Evolutionary conservation across 164 flowering plant species (phyloP).

Genomic region (Vitis labrusca): DNA sequence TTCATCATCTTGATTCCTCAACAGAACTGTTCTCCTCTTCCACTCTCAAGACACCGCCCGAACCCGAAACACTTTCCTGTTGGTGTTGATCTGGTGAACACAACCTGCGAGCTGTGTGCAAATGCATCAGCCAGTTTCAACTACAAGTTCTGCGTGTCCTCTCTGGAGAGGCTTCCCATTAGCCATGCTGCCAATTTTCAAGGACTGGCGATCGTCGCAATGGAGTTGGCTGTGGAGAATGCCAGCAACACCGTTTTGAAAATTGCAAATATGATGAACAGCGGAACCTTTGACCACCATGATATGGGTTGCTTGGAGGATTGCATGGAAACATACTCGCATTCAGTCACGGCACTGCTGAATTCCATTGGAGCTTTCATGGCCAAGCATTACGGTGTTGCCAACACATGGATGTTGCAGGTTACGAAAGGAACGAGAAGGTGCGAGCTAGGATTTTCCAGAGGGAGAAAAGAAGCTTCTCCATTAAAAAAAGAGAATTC

Average conservation of each 20-base stretch:
- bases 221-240: conserved; percentile 39
- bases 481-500: conserved; percentile 37
- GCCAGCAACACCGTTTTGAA: conserved; percentile 25
- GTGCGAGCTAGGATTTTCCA: conserved; percentile 41
- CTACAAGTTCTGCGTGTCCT: conserved; percentile 14
- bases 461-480: conserved; percentile 17
- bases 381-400: conserved; percentile 13
- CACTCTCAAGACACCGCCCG: too few species aligned
- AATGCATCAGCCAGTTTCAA: conserved; percentile 7
- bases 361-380: conserved; percentile 23
- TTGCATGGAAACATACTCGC: conserved; percentile 40
- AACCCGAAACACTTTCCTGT: neutral
- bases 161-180: conserved; percentile 23
- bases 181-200: conserved; percentile 29
- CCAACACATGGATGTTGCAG: conserved; percentile 25
- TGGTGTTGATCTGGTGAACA: conserved; percentile 19
- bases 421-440: conserved; percentile 33
- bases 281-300: conserved; percentile 5
- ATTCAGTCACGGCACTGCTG: conserved; percentile 18
- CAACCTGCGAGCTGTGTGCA: conserved; percentile 35
- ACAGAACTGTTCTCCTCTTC: neutral
- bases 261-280: conserved; percentile 18
- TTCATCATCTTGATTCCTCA: conserved; percentile 2
- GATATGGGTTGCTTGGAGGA: conserved; percentile 20
- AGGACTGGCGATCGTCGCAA: conserved; percentile 34